These are phyloP conservation scores for Henckelia pumila DNA, from an alignment of 257 asterid species.

Conservation along the genomic window DNA sequence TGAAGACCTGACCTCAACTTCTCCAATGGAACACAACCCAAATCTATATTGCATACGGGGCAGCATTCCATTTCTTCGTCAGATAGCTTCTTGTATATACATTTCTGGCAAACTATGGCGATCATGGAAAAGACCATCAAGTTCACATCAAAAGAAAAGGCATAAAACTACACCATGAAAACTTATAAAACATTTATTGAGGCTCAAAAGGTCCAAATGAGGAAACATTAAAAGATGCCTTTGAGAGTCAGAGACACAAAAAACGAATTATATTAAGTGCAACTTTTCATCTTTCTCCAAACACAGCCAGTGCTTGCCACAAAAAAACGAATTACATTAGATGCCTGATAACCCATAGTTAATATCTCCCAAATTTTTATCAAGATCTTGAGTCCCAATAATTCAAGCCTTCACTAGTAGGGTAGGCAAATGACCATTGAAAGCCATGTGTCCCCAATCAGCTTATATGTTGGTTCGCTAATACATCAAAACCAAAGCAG, in stretches of 20 bases:
- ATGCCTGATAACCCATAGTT: slow-evolving; percentile 4
- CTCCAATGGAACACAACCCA: slow-evolving; percentile 88
- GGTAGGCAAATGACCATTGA: slow-evolving; percentile 6
- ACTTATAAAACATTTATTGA: not conserved
- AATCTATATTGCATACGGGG: slow-evolving; percentile 80
- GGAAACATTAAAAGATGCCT: slow-evolving; percentile 14
- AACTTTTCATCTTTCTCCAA: not conserved
- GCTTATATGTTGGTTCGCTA: slow-evolving; percentile 5
- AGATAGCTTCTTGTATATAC: slow-evolving; percentile 77
- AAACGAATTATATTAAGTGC: slow-evolving; percentile 11
- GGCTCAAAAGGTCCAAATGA: slow-evolving; percentile 1
- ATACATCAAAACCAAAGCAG: slow-evolving; percentile 15
- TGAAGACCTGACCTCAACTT: slow-evolving; percentile 68
- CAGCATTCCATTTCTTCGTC: slow-evolving; percentile 89
- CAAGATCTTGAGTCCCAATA: slow-evolving; percentile 18
- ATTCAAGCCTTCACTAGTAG: not conserved
- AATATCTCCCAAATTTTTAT: not conserved
- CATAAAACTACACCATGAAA: slow-evolving; percentile 1
- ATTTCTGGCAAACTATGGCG: slow-evolving; percentile 80
- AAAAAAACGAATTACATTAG: not conserved
- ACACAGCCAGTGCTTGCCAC: slow-evolving; percentile 12
- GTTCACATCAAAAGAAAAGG: slow-evolving; percentile 15
- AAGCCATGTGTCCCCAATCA: slow-evolving; percentile 17
- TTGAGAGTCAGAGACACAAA: slow-evolving; percentile 6
- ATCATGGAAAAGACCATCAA: slow-evolving; percentile 19